These are phyloP conservation scores for Sextonia rubra DNA, from an alignment of 164 flowering plant species.

Conservation along the genomic window DNA sequence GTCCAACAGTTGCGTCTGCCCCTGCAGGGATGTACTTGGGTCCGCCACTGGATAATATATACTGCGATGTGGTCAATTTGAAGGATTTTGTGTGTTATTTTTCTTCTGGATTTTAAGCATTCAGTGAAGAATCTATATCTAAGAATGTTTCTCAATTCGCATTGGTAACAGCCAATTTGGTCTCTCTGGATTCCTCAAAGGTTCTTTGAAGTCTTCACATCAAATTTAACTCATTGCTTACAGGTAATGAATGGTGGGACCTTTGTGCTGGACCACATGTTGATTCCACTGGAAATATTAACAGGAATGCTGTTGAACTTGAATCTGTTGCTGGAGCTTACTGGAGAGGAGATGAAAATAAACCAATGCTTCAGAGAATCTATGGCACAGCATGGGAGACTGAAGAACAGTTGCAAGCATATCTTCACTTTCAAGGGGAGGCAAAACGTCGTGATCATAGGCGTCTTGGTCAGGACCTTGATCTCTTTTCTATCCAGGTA, in stretches of 20 bases:
- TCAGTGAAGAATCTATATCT: neutral
- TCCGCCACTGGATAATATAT: too few species aligned
- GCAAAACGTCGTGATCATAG: slow-evolving; percentile 95
- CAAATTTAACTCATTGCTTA: neutral
- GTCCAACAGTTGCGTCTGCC: too few species aligned
- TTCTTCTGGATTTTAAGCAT: neutral
- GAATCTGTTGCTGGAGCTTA: slow-evolving; percentile 98
- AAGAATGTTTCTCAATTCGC: neutral
- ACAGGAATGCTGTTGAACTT: slow-evolving; percentile 81
- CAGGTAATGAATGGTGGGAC: slow-evolving; percentile 99
- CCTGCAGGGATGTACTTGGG: too few species aligned
- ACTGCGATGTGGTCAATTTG: too few species aligned
- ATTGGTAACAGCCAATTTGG: neutral
- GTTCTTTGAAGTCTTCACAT: neutral
- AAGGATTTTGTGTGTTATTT: too few species aligned
- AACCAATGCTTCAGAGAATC: slow-evolving; percentile 90
- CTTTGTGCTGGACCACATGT: slow-evolving; percentile 99
- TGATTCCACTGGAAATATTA: slow-evolving; percentile 80
- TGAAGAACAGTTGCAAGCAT: slow-evolving; percentile 87
- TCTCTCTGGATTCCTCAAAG: neutral
- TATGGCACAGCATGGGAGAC: slow-evolving; percentile 98
- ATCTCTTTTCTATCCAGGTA: slow-evolving; percentile 94
- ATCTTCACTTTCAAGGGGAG: slow-evolving; percentile 84
- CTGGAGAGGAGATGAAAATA: slow-evolving; percentile 95
- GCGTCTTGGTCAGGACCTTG: slow-evolving; percentile 91